These are phyloP conservation scores for Marasmius sp. DNA, from an alignment of 1,284 basidiomycete genomes.

Conservation along the genomic window DNA sequence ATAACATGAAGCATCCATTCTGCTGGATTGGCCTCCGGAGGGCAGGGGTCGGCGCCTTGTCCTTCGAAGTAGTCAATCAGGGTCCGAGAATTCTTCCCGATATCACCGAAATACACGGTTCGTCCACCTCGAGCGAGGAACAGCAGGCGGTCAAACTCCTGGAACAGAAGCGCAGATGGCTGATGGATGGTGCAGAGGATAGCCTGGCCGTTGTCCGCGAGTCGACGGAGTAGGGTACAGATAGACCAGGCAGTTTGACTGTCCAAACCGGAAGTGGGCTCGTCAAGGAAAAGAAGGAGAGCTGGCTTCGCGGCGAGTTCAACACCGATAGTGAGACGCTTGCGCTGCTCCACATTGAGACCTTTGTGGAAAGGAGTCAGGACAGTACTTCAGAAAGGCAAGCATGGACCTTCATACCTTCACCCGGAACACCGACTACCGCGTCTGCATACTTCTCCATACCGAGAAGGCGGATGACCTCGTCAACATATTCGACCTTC, in stretches of 20 bases:
- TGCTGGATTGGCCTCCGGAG: slow-evolving; percentile 17
- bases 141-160: slow-evolving; percentile 53
- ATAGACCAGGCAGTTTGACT: slow-evolving; percentile 66
- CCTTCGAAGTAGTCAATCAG: slow-evolving; percentile 52
- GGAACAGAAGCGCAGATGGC: slow-evolving; percentile 51
- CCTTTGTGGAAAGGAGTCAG: neutral
- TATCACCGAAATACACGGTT: slow-evolving; percentile 55
- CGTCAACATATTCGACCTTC: slow-evolving; percentile 70
- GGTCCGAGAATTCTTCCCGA: slow-evolving; percentile 42
- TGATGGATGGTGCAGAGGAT: slow-evolving; percentile 62
- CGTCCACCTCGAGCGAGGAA: slow-evolving; percentile 46
- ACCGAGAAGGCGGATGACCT: slow-evolving; percentile 67
- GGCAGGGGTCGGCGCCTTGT: slow-evolving; percentile 35
- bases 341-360: slow-evolving; percentile 48
- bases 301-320: slow-evolving; percentile 37
- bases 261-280: slow-evolving; percentile 65
- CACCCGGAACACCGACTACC: slow-evolving; percentile 63
- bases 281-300: slow-evolving; percentile 65
- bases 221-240: slow-evolving; percentile 30
- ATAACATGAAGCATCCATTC: slow-evolving; percentile 24
- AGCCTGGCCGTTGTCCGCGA: slow-evolving; percentile 64
- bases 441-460: slow-evolving; percentile 65
- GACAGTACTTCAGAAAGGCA: neutral
- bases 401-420: slow-evolving; percentile 30
- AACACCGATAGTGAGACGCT: slow-evolving; percentile 49